phyloP scores from a whole-genome alignment of 805 yeast species.

The Starmerella kuoi region DNA sequence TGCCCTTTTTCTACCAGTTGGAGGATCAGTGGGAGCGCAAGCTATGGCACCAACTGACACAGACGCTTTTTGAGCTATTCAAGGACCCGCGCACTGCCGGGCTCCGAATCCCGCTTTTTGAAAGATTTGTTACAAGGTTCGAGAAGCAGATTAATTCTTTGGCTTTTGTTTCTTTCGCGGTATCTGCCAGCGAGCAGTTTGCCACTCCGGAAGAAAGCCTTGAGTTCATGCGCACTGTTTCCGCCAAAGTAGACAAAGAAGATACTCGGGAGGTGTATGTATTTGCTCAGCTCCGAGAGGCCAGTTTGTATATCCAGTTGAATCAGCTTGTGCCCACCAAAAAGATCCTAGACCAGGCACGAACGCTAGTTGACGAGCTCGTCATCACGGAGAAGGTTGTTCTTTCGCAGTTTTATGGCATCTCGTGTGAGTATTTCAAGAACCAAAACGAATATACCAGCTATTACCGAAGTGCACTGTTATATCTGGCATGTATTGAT shows the following conservation, averaged over 20 bases:
- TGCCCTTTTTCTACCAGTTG: constrained; percentile 49
- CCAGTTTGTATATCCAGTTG: constrained; percentile 52
- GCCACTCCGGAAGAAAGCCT: constrained; percentile 39
- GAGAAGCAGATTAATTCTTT: constrained; percentile 64
- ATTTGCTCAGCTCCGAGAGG: constrained; percentile 57
- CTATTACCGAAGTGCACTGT: constrained; percentile 68
- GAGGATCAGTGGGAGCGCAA: constrained; percentile 82
- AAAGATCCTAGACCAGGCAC: constrained; percentile 51
- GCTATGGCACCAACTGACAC: constrained; percentile 89
- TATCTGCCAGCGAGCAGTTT: constrained; percentile 39
- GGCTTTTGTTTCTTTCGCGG: constrained; percentile 62
- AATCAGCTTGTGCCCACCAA: constrained; percentile 49
- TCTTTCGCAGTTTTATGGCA: constrained; percentile 71
- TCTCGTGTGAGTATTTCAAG: constrained; percentile 66
- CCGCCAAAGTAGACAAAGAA: constrained; percentile 36
- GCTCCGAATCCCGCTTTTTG: constrained; percentile 54
- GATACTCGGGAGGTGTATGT: constrained; percentile 34
- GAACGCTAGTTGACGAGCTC: constrained; percentile 43
- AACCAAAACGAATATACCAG: constrained; percentile 64
- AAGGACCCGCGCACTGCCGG: constrained; percentile 39
- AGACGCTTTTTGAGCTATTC: constrained; percentile 50
- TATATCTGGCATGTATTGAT: constrained; percentile 63
- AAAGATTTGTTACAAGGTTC: constrained; percentile 55
- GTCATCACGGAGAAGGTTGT: constrained; percentile 48
- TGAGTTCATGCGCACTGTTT: constrained; percentile 35